Evolutionary conservation across 2,329 filamentous ascomycete genomes (phyloP).

Genomic region (Calonectria montana): DNA sequence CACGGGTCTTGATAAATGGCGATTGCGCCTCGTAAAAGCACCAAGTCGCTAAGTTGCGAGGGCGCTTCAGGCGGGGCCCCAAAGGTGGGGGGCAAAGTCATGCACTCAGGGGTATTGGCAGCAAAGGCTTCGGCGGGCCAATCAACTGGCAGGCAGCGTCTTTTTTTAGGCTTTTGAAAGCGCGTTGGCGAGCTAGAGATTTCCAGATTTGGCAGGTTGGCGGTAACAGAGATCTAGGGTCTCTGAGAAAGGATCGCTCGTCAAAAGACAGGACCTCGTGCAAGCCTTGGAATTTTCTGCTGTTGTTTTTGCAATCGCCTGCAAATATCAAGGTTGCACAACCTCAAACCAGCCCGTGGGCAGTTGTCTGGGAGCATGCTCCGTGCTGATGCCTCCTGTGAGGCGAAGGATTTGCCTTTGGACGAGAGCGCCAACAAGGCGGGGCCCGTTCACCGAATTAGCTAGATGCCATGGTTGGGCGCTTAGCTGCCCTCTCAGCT

Average conservation of each 20-base stretch:
- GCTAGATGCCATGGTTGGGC: neutral
- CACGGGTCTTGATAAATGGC: no score
- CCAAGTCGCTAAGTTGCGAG: neutral
- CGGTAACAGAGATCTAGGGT: neutral
- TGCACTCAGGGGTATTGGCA: neutral
- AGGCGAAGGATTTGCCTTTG: neutral
- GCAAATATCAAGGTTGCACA: neutral
- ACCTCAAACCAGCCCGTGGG: neutral
- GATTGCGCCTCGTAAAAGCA: no score
- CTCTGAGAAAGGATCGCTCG: neutral
- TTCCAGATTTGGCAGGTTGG: neutral
- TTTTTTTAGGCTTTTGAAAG: neutral
- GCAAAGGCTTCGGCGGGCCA: neutral
- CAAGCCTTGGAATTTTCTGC: neutral
- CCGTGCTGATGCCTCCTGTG: neutral
- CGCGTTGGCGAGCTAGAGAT: neutral
- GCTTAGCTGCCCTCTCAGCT: neutral
- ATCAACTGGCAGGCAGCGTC: neutral
- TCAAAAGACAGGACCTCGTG: neutral
- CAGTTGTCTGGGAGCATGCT: neutral
- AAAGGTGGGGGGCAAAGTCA: no score
- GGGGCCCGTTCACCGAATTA: neutral
- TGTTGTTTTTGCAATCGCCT: neutral
- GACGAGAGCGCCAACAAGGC: neutral
- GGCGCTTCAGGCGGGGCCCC: neutral